phyloP scores from a whole-genome alignment of 2,329 filamentous ascomycete species.

The Anisogramma anomala region DNA sequence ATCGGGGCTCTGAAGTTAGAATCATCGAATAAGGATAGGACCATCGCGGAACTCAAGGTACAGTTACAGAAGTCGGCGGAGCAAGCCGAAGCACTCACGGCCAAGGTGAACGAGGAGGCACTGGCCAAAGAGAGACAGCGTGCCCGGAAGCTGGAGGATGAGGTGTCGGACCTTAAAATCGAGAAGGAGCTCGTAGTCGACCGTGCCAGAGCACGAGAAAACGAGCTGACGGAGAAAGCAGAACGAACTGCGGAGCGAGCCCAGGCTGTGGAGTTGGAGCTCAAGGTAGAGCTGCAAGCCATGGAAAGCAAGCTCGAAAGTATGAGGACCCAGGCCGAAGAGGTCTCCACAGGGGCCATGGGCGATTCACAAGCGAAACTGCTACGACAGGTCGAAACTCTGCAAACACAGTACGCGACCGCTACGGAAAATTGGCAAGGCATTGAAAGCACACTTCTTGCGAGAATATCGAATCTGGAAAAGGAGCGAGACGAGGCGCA shows the following conservation, averaged over 20 bases:
- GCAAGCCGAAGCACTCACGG: constrained; percentile 54
- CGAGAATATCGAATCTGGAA: constrained; percentile 66
- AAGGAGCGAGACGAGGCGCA: constrained; percentile 82
- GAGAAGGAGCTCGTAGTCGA: constrained; percentile 69
- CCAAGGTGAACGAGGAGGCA: constrained; percentile 54
- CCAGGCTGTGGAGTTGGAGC: constrained; percentile 58
- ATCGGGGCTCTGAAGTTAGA: constrained; percentile 44
- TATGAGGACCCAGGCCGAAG: constrained; percentile 74
- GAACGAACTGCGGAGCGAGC: constrained; percentile 61
- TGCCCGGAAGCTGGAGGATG: constrained; percentile 42
- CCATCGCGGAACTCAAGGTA: constrained; percentile 55
- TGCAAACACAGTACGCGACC: constrained; percentile 89
- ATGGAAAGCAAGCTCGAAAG: constrained; percentile 86
- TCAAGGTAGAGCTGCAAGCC: constrained; percentile 64
- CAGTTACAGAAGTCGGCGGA: constrained; percentile 59
- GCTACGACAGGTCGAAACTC: constrained; percentile 82
- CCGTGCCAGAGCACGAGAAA: constrained; percentile 52
- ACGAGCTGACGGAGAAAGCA: constrained; percentile 60
- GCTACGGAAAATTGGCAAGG: constrained; percentile 97
- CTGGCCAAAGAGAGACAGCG: constrained; percentile 51
- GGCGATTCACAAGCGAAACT: constrained; percentile 83
- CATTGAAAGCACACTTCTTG: constrained; percentile 76
- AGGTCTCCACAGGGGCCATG: constrained; percentile 69
- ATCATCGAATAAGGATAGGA: constrained; percentile 49
- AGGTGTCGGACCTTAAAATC: constrained; percentile 54